Conservation (phyloP, 2,329 filamentous ascomycete species). For the Pleomassaria siparia region DNA sequence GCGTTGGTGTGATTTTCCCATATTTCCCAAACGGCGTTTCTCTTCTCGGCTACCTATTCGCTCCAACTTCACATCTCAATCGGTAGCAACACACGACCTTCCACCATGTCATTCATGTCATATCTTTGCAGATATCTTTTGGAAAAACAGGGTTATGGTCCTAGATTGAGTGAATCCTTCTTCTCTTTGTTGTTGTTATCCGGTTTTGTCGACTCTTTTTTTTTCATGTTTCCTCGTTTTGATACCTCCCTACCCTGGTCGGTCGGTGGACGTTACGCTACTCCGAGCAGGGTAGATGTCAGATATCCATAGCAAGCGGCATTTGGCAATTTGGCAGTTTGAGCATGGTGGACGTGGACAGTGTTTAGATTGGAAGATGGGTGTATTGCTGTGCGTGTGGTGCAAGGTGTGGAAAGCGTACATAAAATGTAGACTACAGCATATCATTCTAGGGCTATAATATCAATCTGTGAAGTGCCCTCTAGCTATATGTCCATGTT, state of each 20-base stretch:
- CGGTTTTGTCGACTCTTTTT: constrained; percentile 6
- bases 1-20: not conserved
- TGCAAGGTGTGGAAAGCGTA: not conserved
- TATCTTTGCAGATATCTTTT: constrained; percentile 1
- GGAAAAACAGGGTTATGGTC: constrained; percentile 6
- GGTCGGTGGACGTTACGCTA: not conserved
- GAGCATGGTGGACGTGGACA: not conserved
- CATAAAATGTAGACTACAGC: constrained; percentile 2
- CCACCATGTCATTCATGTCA: constrained; percentile 2
- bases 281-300: constrained; percentile 19
- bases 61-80: not conserved
- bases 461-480: not conserved
- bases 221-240: too few relatives aligned
- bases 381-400: not conserved
- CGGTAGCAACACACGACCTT: not conserved
- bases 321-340: not conserved
- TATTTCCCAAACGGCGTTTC: not conserved
- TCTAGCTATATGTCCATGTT: not conserved
- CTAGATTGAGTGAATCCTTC: constrained; percentile 1
- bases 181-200: not conserved
- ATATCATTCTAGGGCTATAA: constrained; percentile 2
- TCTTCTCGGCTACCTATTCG: constrained; percentile 1
- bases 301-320: constrained; percentile 17
- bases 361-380: not conserved
- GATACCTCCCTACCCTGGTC: constrained; percentile 28